Conservation (phyloP, 2,329 filamentous ascomycete genomes). For the Ophiostoma sp. region DNA sequence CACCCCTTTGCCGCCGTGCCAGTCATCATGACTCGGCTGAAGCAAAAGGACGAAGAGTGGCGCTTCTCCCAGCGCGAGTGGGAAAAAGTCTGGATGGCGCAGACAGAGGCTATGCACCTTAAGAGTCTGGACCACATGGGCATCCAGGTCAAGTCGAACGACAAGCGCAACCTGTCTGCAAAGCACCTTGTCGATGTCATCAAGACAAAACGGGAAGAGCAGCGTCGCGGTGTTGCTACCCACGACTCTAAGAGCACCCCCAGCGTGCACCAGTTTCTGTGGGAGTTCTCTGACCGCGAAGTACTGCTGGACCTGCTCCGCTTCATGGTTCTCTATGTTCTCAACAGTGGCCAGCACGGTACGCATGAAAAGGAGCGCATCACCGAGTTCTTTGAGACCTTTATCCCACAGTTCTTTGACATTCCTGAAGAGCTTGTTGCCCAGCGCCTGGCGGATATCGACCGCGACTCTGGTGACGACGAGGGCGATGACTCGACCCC, state of each 20-base stretch:
- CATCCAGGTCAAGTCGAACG: conserved; percentile 77
- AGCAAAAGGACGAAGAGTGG: conserved; percentile 97
- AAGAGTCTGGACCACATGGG: conserved; percentile 97
- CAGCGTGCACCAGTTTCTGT: conserved; percentile 63
- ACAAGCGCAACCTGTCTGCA: conserved; percentile 85
- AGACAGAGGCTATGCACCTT: conserved; percentile 91
- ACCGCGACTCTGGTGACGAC: conserved; percentile 67
- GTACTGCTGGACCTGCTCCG: conserved; percentile 59
- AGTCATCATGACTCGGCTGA: conserved; percentile 79
- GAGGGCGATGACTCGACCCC: conserved; percentile 69
- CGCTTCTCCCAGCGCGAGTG: conserved; percentile 90
- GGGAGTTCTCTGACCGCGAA: conserved; percentile 65
- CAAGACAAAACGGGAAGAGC: conserved; percentile 87
- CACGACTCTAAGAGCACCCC: conserved; percentile 48
- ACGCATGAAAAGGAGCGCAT: conserved; percentile 68
- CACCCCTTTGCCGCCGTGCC: conserved; percentile 84
- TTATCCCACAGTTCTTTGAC: conserved; percentile 71
- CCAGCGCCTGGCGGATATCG: conserved; percentile 61
- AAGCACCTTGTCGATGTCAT: conserved; percentile 89
- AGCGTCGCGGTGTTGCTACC: conserved; percentile 61
- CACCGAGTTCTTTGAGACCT: conserved; percentile 68
- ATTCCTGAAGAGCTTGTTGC: conserved; percentile 65
- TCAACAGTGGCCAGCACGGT: conserved; percentile 65
- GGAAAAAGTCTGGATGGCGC: conserved; percentile 97
- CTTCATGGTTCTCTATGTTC: conserved; percentile 59